Base-by-base conservation (phyloP, 2,329 filamentous ascomycete species). In the Clarireedia paspali region DNA sequence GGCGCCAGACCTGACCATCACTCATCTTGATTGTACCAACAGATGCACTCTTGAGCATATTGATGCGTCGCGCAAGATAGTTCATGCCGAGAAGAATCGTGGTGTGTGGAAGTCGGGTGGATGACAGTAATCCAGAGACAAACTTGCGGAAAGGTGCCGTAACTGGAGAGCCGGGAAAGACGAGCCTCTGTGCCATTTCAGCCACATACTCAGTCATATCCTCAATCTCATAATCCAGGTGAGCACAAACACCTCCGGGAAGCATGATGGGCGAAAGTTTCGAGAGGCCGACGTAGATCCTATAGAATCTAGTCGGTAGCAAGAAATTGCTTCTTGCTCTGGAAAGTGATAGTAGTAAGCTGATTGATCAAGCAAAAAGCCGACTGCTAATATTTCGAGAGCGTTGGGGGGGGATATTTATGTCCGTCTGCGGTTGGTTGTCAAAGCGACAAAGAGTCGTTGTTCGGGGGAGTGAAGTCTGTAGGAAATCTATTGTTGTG, bases 181-280 rank as follows among this genome's bases (percentile, higher is more conserved):
- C 81, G 73, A 82, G 82, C 79, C 77, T 77, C 72, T 87, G 79
- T 67, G 85, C 80, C 76, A 84, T 87, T 66, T 88, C 83, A 64
- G 83, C 82, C 69, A 89, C 85, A 71, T 88, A 89, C 69, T 88
- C 85, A 60, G 84, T 83, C 84, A 89, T 89, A 70, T 83, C 78
- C 64, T 88, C 84, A 79, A 89, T 87, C 66, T 89, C 85, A 71
- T 89, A 89, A 71, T 89, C 86, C 62, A 89, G 74, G 68, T 87
- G 83, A 59, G 84, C 84, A 58, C 85, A 85, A 47, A 89, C 86
- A 63, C 85, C 85, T 67, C 85, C 85, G 53, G 65, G 63, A 62
- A 67, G 60, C 67, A 68, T 69, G 59, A 60, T 64, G 62, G 58
- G 61, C 62, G 56, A 63, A 20, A 46, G 55, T 59, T 54, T 58